Evolutionary conservation across 352 stramenopile species (phyloP).

Genomic region (Pythium monospermum): DNA sequence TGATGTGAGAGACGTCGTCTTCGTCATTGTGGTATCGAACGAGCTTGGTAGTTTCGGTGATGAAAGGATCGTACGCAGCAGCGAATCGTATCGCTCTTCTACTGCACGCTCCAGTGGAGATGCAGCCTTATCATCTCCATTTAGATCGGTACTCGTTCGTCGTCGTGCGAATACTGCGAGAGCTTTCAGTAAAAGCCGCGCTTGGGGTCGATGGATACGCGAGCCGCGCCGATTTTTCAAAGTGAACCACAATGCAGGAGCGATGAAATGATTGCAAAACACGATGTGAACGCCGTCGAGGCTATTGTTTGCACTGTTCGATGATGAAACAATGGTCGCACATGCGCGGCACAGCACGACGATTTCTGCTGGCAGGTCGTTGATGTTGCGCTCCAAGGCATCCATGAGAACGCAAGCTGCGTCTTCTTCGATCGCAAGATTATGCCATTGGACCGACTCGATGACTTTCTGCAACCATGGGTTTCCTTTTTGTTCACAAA

Average conservation of each 20-base stretch:
- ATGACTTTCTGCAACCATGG: neutral
- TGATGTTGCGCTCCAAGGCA: neutral
- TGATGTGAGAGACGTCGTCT: neutral
- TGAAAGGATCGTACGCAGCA: neutral
- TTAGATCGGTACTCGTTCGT: no score
- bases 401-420: neutral
- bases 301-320: neutral
- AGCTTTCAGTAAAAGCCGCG: neutral
- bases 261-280: conserved; percentile 76
- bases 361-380: conserved; percentile 37
- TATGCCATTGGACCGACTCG: neutral
- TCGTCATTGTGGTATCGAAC: neutral
- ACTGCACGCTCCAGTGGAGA: no score
- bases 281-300: conserved; percentile 42
- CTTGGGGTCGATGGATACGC: neutral
- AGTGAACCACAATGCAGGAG: conserved; percentile 34
- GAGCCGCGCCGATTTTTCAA: neutral
- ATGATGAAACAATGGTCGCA: conserved; percentile 23
- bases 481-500: neutral
- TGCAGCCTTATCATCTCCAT: no score
- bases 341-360: conserved; percentile 47
- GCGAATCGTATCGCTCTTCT: no score
- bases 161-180: neutral
- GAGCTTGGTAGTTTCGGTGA: neutral
- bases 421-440: neutral